Evolutionary conservation across 805 yeast species (phyloP), one percentile per base, ranked within the genome.

Genomic region (Candida sanyiensis): DNA sequence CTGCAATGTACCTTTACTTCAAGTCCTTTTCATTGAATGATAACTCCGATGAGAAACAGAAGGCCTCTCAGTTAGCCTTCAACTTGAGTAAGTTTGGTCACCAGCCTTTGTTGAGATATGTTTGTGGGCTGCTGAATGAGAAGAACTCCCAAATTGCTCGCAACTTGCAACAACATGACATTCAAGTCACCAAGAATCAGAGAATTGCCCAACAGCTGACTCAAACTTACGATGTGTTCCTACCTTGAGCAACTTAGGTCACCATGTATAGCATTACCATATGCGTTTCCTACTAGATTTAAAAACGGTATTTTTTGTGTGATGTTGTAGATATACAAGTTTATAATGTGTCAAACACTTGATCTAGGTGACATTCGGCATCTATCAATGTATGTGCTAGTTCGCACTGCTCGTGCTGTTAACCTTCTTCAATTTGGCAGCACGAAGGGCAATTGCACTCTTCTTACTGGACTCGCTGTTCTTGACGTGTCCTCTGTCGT

Each of bases 401-500:
- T n/a, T n/a, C n/a, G n/a, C n/a, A n/a, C n/a, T n/a, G n/a, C 16
- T 37, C 26, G 26, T 18, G 4, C 30, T 24, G 18, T 33, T 30
- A 12, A 30, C 36, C 39, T 46, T 52, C 31, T 47, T 54, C 43
- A 45, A 15, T 20, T 37, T 46, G 19, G 48, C 44, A 8, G 54
- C 54, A 5, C 39, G 42, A 11, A 48, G 43, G 11, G 50, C 50
- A 29, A 46, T 48, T 34, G 62, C 62, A 6, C 69, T 62, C 42
- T 59, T 63, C 43, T 56, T 52, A 47, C 69, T 63, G 33, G 67
- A 58, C 35, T 56, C 65, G 50, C 69, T 64, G 34, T 66, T 52
- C 42, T 60, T 63, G 20, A 81, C 60, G 58, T 83, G 90, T 11
- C 93, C 93, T 51, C 93, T 67, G 50, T 82, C 84, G 56, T 83